These are phyloP conservation scores for Volvariella surrecta DNA, from an alignment of 1,284 basidiomycete genomes.

Conservation along the genomic window DNA sequence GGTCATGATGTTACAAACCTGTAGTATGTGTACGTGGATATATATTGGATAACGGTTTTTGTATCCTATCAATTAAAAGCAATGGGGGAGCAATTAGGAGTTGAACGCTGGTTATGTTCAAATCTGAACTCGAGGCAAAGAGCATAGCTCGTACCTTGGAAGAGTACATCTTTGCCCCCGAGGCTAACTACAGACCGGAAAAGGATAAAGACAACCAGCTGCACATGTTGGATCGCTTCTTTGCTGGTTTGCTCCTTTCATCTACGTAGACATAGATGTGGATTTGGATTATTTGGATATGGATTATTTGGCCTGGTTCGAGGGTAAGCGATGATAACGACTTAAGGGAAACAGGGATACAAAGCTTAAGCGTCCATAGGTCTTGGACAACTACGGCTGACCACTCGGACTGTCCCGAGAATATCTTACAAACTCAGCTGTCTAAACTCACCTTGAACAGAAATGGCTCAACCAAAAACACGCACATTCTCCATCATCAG, in stretches of 20 bases:
- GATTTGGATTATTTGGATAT: slow-evolving; percentile 48
- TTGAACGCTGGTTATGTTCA: too few species aligned
- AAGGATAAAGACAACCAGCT: slow-evolving; percentile 24
- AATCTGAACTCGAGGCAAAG: slow-evolving; percentile 25
- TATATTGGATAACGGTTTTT: too few species aligned
- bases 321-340: slow-evolving; percentile 33
- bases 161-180: slow-evolving; percentile 39
- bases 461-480: slow-evolving; percentile 12
- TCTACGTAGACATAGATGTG: slow-evolving; percentile 54
- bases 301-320: too few species aligned
- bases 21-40: too few species aligned
- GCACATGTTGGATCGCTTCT: slow-evolving; percentile 46
- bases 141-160: slow-evolving; percentile 32
- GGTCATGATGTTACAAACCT: too few species aligned
- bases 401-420: slow-evolving; percentile 5
- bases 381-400: slow-evolving; percentile 27
- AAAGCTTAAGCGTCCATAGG: slow-evolving; percentile 16
- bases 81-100: too few species aligned
- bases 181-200: slow-evolving; percentile 30
- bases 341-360: not conserved
- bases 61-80: too few species aligned
- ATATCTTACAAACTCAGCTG: not conserved
- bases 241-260: slow-evolving; percentile 49
- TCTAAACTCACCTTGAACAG: not conserved
- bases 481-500: slow-evolving; percentile 32